Percentiles rank a stretch among this genome's conserved stretches.
Evolutionary conservation across 2,329 filamentous ascomycete species (phyloP).

Genomic region (Aspergillus neoniger): DNA sequence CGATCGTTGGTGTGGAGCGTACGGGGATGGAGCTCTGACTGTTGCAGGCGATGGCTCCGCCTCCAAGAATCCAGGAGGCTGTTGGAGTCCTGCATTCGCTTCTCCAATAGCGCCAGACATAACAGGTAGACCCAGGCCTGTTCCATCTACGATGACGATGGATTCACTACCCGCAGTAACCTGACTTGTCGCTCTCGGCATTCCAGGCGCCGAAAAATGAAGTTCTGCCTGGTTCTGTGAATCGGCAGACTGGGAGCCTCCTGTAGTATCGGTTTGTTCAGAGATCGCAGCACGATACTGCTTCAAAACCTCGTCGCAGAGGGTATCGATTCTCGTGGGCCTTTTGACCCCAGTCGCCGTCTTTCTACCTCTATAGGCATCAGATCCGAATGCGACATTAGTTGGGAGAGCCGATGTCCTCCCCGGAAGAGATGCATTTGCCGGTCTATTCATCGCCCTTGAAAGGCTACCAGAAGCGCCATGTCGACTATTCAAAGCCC

Average conservation of each 20-base stretch:
- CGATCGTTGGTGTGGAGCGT: conserved; percentile 24
- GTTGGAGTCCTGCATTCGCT: conserved; percentile 12
- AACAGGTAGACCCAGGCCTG: conserved; percentile 42
- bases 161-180: conserved; percentile 84
- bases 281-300: conserved; percentile 75
- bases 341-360: conserved; percentile 39
- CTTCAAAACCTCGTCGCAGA: conserved; percentile 76
- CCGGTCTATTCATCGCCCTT: conserved; percentile 37
- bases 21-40: conserved; percentile 21
- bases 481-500: conserved; percentile 69
- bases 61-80: conserved; percentile 21
- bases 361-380: conserved; percentile 46
- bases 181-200: conserved; percentile 48
- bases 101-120: conserved; percentile 42
- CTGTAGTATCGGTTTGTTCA: conserved; percentile 14
- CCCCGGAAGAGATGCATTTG: conserved; percentile 36
- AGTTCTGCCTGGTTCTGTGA: neutral
- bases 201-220: conserved; percentile 13
- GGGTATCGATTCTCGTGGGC: conserved; percentile 72
- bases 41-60: conserved; percentile 14
- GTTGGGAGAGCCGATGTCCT: conserved; percentile 47
- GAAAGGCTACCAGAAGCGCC: conserved; percentile 35
- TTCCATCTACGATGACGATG: conserved; percentile 80
- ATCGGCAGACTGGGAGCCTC: neutral
- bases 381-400: conserved; percentile 48